A percentile compares a stretch with the other conserved stretches of the same genome.
Conservation (phyloP, 352 stramenopile species). For the Saprolegnia parasitica region DNA sequence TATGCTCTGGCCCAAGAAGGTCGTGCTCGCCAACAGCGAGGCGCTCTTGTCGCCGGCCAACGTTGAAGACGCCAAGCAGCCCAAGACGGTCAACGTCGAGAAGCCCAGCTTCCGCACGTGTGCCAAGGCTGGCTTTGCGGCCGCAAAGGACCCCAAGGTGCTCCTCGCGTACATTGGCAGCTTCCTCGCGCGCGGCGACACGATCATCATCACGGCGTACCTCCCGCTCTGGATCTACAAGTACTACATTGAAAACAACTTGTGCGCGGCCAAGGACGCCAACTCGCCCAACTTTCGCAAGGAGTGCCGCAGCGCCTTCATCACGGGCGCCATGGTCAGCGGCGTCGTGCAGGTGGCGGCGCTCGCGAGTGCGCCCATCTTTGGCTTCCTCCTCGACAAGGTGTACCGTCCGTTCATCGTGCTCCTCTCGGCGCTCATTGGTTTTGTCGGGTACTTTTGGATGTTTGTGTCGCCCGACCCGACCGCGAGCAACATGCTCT, state of each 20-base stretch:
- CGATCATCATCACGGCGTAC: conserved; percentile 27
- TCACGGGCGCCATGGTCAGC: conserved; percentile 11
- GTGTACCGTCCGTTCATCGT: conserved; percentile 18
- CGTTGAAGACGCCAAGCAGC: background rate
- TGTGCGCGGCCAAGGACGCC: background rate
- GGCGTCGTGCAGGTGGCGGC: conserved; percentile 18
- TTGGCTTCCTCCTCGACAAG: conserved; percentile 12
- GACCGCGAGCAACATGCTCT: background rate
- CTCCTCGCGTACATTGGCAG: conserved; percentile 18
- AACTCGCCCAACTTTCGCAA: background rate
- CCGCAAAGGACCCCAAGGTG: conserved; percentile 17
- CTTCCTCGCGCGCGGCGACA: conserved; percentile 23
- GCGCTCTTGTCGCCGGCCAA: no score
- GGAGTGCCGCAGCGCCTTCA: conserved; percentile 17
- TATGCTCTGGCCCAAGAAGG: conserved; percentile 7
- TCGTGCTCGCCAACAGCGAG: no score
- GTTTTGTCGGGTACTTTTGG: conserved; percentile 16
- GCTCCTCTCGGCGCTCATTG: conserved; percentile 8
- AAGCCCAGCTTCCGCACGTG: background rate
- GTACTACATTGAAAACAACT: conserved; percentile 22
- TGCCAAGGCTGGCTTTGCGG: background rate
- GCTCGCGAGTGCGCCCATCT: conserved; percentile 1
- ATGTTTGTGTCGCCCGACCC: conserved; percentile 14
- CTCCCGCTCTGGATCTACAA: conserved; percentile 26
- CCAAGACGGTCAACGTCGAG: background rate